Conservation (phyloP, 2,329 filamentous ascomycete species). For the Calonectria montana region DNA sequence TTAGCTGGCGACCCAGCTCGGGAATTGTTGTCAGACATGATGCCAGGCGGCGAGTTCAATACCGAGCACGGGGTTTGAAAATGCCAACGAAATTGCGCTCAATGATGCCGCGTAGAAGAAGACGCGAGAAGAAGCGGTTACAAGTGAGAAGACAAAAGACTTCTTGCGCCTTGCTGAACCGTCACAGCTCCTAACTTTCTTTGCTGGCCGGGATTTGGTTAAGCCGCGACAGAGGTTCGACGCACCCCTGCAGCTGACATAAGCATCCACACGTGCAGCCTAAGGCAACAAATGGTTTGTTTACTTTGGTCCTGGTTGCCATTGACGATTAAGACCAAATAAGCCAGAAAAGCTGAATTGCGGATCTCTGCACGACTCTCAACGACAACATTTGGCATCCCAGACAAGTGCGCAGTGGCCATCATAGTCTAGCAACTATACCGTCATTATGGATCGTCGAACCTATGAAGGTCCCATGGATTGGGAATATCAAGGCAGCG, state of each 20-base stretch:
- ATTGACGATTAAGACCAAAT: constrained; percentile 34
- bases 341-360: constrained; percentile 20
- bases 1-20: constrained; percentile 51
- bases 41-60: constrained; percentile 19
- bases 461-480: constrained; percentile 73
- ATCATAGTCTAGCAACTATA: constrained; percentile 19
- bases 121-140: neutral
- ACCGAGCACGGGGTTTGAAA: neutral
- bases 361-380: constrained; percentile 8
- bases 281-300: constrained; percentile 46
- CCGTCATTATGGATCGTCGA: constrained; percentile 61
- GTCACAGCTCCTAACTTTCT: constrained; percentile 28
- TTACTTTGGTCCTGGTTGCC: constrained; percentile 49
- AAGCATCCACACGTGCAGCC: constrained; percentile 34
- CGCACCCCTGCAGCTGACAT: constrained; percentile 45
- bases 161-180: constrained; percentile 2
- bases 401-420: constrained; percentile 18
- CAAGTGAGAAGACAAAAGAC: constrained; percentile 1
- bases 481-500: constrained; percentile 71
- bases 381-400: constrained; percentile 15
- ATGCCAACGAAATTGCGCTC: neutral
- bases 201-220: constrained; percentile 15
- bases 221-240: constrained; percentile 33
- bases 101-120: neutral
- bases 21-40: constrained; percentile 62